Conservation (phyloP, 1,139 yeast species). For the Taphrina communis region DNA sequence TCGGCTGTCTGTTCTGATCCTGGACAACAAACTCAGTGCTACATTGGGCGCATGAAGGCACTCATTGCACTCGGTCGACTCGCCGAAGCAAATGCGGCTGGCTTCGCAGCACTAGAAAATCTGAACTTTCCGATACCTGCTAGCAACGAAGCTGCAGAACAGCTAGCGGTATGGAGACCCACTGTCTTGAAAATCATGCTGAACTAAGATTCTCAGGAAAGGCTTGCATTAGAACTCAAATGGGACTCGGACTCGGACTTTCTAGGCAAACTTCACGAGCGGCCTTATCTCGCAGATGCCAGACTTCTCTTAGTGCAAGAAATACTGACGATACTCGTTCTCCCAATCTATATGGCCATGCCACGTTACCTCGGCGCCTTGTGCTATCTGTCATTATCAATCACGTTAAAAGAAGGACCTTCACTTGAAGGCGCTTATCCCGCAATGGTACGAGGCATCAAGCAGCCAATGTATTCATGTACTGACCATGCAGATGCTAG, state of each 20-base stretch:
- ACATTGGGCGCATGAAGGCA: conserved; percentile 1
- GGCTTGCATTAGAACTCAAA: not conserved
- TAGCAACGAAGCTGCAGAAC: conserved; percentile 10
- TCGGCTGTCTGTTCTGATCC: not conserved
- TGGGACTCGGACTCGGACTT: not conserved
- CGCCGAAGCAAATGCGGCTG: not conserved
- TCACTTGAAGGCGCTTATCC: conserved; percentile 27
- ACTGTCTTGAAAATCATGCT: not conserved
- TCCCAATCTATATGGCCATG: conserved; percentile 26
- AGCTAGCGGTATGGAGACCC: not conserved
- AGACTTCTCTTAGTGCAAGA: conserved; percentile 12
- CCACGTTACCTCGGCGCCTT: conserved; percentile 2
- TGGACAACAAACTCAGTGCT: not conserved
- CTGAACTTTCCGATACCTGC: conserved; percentile 17
- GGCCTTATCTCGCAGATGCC: not conserved
- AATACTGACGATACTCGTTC: conserved; percentile 20
- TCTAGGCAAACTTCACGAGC: not conserved
- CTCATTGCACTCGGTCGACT: conserved; percentile 17
- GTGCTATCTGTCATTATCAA: conserved; percentile 17
- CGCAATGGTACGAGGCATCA: conserved; percentile 3
- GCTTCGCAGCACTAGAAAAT: conserved; percentile 5
- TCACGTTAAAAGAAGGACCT: conserved; percentile 6
- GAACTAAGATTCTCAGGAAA: not conserved
- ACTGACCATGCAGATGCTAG: conserved; percentile 17
- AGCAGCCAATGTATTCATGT: not conserved